A percentile compares a stretch with the other conserved stretches of the same genome.
These are phyloP conservation scores for Scopulariopsis brevicaulis DNA, from an alignment of 2,329 filamentous ascomycete genomes.

Conservation along the genomic window DNA sequence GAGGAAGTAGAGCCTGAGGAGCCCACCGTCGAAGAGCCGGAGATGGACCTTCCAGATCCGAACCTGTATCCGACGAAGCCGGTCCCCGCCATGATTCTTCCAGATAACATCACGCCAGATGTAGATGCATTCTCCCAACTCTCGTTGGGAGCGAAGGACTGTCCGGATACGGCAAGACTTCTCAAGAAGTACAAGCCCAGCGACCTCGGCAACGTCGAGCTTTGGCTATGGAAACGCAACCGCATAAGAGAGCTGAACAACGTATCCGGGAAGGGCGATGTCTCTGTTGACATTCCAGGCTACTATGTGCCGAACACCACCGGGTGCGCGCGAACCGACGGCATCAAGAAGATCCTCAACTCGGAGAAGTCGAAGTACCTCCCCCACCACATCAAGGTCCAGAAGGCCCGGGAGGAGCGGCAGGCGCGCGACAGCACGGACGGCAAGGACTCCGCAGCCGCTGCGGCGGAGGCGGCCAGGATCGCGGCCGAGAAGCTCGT, in stretches of 20 bases:
- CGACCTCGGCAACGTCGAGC: constrained; percentile 35
- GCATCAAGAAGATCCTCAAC: constrained; percentile 89
- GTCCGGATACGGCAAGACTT: constrained; percentile 36
- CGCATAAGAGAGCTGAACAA: constrained; percentile 45
- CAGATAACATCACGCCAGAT: constrained; percentile 31
- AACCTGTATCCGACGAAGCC: constrained; percentile 37
- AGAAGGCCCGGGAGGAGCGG: constrained; percentile 83
- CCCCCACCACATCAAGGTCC: constrained; percentile 93
- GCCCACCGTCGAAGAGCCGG: constrained; percentile 13
- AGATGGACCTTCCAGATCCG: constrained; percentile 24
- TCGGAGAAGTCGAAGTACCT: constrained; percentile 97
- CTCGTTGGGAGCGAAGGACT: constrained; percentile 29
- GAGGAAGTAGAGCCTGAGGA: constrained; percentile 17
- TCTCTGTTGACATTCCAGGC: constrained; percentile 38
- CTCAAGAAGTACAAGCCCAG: constrained; percentile 31
- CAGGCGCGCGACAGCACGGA: constrained; percentile 61
- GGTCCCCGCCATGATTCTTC: constrained; percentile 30
- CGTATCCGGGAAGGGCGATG: constrained; percentile 12
- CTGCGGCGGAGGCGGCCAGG: constrained; percentile 59
- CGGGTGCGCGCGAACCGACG: constrained; percentile 83
- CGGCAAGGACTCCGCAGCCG: constrained; percentile 52
- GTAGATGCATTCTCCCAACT: constrained; percentile 32
- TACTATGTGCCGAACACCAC: constrained; percentile 79
- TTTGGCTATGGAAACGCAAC: constrained; percentile 47
- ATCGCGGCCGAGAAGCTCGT: constrained; percentile 69